These are phyloP conservation scores for Tetradesmus obliquus DNA, from an alignment of 139 green algal genomes.

Conservation along the genomic window DNA sequence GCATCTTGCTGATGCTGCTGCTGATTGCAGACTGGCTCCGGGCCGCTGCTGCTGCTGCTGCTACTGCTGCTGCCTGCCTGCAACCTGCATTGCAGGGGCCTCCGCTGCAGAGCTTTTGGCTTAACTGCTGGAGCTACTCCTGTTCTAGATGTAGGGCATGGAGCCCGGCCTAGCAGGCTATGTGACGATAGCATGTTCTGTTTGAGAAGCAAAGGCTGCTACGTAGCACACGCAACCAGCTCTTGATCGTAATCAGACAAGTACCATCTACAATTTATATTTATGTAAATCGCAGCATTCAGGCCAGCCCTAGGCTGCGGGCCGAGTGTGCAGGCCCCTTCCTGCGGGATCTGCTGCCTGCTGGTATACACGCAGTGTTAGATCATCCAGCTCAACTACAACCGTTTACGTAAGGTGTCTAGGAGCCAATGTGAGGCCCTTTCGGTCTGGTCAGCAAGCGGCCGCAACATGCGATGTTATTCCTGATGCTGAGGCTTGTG, in stretches of 20 bases:
- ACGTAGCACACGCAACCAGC: background rate
- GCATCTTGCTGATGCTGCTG: background rate
- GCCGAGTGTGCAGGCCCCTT: background rate
- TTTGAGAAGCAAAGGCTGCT: background rate
- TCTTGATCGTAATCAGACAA: background rate
- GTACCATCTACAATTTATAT: background rate
- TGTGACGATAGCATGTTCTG: slow-evolving; percentile 23
- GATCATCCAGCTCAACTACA: background rate
- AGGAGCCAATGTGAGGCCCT: background rate
- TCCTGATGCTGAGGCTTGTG: background rate
- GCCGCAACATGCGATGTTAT: background rate
- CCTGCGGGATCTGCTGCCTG: slow-evolving; percentile 18
- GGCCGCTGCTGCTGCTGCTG: background rate
- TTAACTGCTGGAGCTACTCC: background rate
- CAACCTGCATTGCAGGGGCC: background rate
- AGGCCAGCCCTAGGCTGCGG: background rate
- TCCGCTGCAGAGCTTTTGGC: background rate
- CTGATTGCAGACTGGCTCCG: background rate
- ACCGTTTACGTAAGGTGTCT: background rate
- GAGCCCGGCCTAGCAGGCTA: background rate
- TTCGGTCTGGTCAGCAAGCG: background rate
- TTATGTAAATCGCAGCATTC: too few species aligned
- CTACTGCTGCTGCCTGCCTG: slow-evolving; percentile 23
- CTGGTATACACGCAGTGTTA: background rate
- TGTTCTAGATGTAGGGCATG: background rate